Conservation (phyloP, 169 alveolate species). For the Eimeria tenella region DNA sequence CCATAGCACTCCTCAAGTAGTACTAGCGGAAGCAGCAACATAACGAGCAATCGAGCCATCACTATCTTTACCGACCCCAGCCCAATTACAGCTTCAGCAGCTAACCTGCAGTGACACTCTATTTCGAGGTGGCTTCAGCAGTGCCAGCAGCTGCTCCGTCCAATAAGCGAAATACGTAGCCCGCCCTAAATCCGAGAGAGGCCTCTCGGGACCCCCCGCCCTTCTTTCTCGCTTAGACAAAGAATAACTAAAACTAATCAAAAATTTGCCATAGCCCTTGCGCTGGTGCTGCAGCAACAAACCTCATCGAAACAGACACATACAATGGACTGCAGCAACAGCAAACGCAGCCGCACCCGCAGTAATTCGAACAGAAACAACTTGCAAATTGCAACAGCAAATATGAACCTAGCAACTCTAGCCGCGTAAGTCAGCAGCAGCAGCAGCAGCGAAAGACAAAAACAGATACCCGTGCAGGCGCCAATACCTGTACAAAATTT, state of each 20-base stretch:
- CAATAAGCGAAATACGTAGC: slow-evolving; percentile 97
- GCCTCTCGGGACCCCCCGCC: slow-evolving; percentile 99
- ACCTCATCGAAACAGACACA: neutral
- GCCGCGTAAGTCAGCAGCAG: neutral
- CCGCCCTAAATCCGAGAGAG: slow-evolving; percentile 97
- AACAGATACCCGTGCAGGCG: neutral
- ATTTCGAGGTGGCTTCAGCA: slow-evolving; percentile 80
- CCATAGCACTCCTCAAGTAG: neutral
- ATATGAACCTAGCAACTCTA: neutral
- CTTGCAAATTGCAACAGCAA: neutral
- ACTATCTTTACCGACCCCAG: neutral
- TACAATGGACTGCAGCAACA: neutral
- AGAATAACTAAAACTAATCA: slow-evolving; percentile 93
- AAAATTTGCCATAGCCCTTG: slow-evolving; percentile 94
- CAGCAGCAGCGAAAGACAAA: slow-evolving; percentile 19
- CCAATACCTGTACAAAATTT: too few species aligned
- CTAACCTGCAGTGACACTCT: slow-evolving; percentile 83
- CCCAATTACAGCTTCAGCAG: slow-evolving; percentile 7
- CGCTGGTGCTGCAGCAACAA: slow-evolving; percentile 89
- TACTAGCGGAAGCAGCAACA: neutral
- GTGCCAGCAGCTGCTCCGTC: slow-evolving; percentile 93
- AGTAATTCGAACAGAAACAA: neutral
- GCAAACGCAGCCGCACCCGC: slow-evolving; percentile 19
- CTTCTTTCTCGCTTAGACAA: slow-evolving; percentile 95
- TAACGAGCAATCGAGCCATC: neutral